These are phyloP conservation scores for Saccharum hybrid DNA, from an alignment of 202 grass and related monocot species.

Conservation along the genomic window DNA sequence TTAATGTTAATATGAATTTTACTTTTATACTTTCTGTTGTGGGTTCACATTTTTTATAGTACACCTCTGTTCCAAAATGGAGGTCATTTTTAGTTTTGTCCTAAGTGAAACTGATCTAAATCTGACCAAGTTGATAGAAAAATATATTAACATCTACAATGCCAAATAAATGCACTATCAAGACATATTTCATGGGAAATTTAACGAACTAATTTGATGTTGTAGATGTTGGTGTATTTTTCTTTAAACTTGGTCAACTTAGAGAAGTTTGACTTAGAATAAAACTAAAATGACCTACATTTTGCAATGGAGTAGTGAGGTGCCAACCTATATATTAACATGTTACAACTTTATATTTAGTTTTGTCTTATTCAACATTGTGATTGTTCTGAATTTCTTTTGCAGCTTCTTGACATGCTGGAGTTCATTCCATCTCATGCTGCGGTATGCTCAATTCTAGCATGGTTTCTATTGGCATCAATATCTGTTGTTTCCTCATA, in stretches of 20 bases:
- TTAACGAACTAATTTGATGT: not conserved
- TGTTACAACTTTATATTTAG: conserved; percentile 15
- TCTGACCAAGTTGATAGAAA: not conserved
- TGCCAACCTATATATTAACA: conserved; percentile 30
- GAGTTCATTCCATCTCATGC: conserved; percentile 92
- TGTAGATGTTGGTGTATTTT: not conserved
- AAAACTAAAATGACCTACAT: conserved; percentile 2
- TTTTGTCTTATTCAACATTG: conserved; percentile 34
- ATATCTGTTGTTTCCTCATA: conserved; percentile 43
- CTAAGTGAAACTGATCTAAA: not conserved
- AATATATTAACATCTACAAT: not conserved
- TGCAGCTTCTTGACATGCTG: conserved; percentile 94
- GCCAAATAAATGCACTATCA: not conserved
- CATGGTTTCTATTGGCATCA: not conserved
- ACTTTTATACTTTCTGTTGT: conserved; percentile 12
- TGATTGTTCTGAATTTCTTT: conserved; percentile 40
- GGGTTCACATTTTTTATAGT: not conserved
- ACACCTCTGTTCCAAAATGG: not conserved
- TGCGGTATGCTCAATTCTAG: conserved; percentile 67
- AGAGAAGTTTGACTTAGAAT: not conserved
- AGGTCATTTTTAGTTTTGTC: not conserved
- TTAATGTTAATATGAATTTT: conserved; percentile 26
- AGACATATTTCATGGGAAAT: not conserved
- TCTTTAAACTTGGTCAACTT: not conserved
- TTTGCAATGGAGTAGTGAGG: not conserved